Base-by-base conservation (phyloP, 1,139 yeast species). In the Yamadazyma siamensis region DNA sequence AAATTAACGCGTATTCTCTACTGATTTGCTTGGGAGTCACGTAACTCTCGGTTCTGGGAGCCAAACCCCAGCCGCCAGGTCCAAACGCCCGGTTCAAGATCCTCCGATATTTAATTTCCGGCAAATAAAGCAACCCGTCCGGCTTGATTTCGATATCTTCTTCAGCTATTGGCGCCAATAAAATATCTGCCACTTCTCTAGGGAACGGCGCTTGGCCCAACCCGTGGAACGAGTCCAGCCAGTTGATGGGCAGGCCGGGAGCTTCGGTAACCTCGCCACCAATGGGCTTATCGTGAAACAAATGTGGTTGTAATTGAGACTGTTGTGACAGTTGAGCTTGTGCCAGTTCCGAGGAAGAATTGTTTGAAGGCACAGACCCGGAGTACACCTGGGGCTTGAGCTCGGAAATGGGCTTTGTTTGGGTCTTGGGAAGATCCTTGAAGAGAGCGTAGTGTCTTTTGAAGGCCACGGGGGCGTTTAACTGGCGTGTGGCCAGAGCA, bases 41-140 rank as follows among this genome's bases (percentile, higher is more conserved):
- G 32, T 75, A 63, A 0, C 95, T 82, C 43, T 84, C 94, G 0
- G 95, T 82, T 35, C 98, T 65, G 7, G 98, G 97, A 0, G 94
- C 96, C 36, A 91, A 65, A 0, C 98, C 98, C 98, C 98, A 91
- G 2, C 95, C 97, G 15, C 98, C 98, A 3, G 98, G 96, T 2
- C 98, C 98, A 65, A 91, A 89, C 0, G 97, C 94, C 23, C 71
- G 71, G 58, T 89, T 89, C 45, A 91, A 61, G 20, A 88, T 82
- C 28, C 98, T 73, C 40, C 98, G 75, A 54, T 91, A 91, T 53
- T 89, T 88, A 57, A 91, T 91, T 56, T 91, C 98, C 0, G 98
- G 98, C 30, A 91, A 64, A 49, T 87, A 91, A 10, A 91, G 59
- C 32, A 91, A 65, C 12, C 98, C 97, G 54, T 91, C 98, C 0